Evolutionary conservation across 2,329 filamentous ascomycete species (phyloP).

Genomic region (Trichoderma gracile): DNA sequence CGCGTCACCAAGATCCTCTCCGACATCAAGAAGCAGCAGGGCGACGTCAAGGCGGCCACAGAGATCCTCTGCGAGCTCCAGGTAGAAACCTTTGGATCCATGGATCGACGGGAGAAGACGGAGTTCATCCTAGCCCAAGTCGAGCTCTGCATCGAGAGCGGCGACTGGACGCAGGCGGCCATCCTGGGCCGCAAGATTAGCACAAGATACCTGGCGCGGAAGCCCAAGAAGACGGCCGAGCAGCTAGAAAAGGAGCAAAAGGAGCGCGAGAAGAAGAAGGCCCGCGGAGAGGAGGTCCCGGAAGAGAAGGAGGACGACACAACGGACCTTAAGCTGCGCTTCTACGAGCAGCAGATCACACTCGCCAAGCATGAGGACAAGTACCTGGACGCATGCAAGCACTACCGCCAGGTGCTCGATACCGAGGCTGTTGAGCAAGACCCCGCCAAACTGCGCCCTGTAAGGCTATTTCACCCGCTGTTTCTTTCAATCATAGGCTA

Average conservation of each 20-base stretch:
- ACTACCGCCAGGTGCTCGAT: constrained; percentile 95
- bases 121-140: constrained; percentile 98
- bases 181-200: constrained; percentile 97
- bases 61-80: constrained; percentile 97
- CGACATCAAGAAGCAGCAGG: constrained; percentile 95
- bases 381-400: constrained; percentile 96
- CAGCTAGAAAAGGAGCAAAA: constrained; percentile 89
- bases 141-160: constrained; percentile 88
- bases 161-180: constrained; percentile 92
- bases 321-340: constrained; percentile 91
- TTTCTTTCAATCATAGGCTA: background rate
- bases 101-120: constrained; percentile 96
- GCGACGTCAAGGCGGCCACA: constrained; percentile 83
- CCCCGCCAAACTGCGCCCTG: constrained; percentile 78
- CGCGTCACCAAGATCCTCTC: constrained; percentile 93
- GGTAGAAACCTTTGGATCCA: constrained; percentile 98
- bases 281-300: constrained; percentile 74
- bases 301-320: constrained; percentile 83
- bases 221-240: constrained; percentile 86
- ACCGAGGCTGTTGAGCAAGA: constrained; percentile 95
- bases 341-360: constrained; percentile 96
- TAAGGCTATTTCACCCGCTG: constrained; percentile 47
- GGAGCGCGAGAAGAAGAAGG: constrained; percentile 82
- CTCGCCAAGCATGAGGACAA: constrained; percentile 96
- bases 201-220: constrained; percentile 86